Evolutionary conservation across 2,329 filamentous ascomycete species (phyloP), one percentile per base, ranked within the genome.

Genomic region (Nigrograna mackinnonii): DNA sequence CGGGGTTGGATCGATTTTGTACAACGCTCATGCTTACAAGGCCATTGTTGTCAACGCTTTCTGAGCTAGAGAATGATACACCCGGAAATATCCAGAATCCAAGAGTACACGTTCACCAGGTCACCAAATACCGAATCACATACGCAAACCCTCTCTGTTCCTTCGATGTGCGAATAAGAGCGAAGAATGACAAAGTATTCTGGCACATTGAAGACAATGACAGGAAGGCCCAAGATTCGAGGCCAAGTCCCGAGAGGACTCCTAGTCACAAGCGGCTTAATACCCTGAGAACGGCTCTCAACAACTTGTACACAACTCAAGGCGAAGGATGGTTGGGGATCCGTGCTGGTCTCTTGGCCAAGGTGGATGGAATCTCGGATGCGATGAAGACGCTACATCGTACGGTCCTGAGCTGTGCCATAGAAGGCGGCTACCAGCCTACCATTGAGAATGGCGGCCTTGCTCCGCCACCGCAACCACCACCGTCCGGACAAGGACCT

Each of bases 11-110:
- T 67, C 59, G 74, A 58, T 66, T 82, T 77, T 60, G 85, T 17
- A 73, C 85, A 2, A 78, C 80, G 1, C 72, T 89, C 9, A 55
- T 77, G 55, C 54, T 79, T 74, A 66, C 87, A 5, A 75, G 90
- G 4, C 83, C 85, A 0, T 68, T 89, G n/a, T 70, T 89, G 14
- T 75, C 74, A 35, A 79, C 77, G 2, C 68, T 91, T 2, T 77
- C 83, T 46, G 69, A 71, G 24, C 76, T 91, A 17, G 83, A 88
- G 51, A 68, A 69, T 14, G 66, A 70, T 2, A 84, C 39, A 5
- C 46, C 54, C 6, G 56, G 49, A 6, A 61, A 59, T 26, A 18
- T 50, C 13, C 42, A 46, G 19, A 61, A 65, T 19, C 66, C 66
- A 2, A 50, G 55, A 4, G 46, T 74, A 4, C 66, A 69, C 30